These are phyloP conservation scores for Xylaria castorea DNA, from an alignment of 495 filamentous ascomycete genomes.

Conservation along the genomic window DNA sequence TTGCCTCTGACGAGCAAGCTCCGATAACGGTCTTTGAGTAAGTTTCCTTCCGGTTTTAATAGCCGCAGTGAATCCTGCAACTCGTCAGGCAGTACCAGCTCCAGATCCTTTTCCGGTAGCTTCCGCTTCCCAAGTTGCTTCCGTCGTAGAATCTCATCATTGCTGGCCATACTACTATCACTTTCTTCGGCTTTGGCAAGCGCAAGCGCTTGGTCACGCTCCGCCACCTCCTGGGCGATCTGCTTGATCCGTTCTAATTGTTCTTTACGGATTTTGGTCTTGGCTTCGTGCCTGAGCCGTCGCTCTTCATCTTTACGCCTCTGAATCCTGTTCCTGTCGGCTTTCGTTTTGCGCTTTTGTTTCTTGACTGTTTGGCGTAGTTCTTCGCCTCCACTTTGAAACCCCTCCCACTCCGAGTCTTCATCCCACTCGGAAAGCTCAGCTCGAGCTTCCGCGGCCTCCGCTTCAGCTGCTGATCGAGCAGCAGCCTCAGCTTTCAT, in stretches of 20 bases:
- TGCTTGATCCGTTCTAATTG: constrained; percentile 70
- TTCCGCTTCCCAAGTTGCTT: constrained; percentile 79
- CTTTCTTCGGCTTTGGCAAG: constrained; percentile 49
- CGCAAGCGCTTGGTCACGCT: constrained; percentile 49
- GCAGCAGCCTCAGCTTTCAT: constrained; percentile 59
- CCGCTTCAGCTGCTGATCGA: constrained; percentile 64
- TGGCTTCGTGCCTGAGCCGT: constrained; percentile 69
- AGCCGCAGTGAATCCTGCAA: constrained; percentile 86
- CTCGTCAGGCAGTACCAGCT: constrained; percentile 91
- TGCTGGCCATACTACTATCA: constrained; percentile 52
- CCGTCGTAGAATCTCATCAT: constrained; percentile 72
- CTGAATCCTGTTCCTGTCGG: constrained; percentile 85
- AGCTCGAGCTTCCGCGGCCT: constrained; percentile 69
- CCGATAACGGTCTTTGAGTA: constrained; percentile 89
- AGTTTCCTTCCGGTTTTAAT: constrained; percentile 92
- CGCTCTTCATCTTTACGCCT: constrained; percentile 86
- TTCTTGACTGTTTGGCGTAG: constrained; percentile 71
- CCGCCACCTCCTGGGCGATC: constrained; percentile 67
- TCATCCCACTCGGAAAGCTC: constrained; percentile 76
- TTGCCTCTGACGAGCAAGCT: constrained; percentile 88
- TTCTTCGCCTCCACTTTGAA: constrained; percentile 70
- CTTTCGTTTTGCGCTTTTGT: constrained; percentile 81
- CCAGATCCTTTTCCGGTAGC: constrained; percentile 78
- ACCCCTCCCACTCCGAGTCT: constrained; percentile 87
- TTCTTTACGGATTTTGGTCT: constrained; percentile 70